Conservation (phyloP, 352 stramenopile species). For the Hyaloperonospora brassicae region DNA sequence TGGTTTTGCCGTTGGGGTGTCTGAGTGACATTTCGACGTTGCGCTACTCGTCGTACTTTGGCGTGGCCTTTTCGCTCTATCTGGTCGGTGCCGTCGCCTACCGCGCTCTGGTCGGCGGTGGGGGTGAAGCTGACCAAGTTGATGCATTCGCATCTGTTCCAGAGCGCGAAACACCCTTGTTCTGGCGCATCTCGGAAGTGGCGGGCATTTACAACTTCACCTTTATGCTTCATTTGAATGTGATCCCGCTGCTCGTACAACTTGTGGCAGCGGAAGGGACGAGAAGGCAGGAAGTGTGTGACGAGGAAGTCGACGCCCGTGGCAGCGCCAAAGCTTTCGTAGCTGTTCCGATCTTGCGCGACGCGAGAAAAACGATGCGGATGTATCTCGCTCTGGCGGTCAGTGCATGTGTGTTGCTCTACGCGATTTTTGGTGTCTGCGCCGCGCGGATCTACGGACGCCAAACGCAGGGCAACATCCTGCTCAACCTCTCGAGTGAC, state of each 20-base stretch:
- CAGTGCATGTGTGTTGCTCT: slow-evolving; percentile 42
- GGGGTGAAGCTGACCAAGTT: slow-evolving; percentile 1
- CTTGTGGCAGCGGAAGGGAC: slow-evolving; percentile 29
- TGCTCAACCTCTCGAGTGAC: slow-evolving; percentile 69
- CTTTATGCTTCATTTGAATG: slow-evolving; percentile 77
- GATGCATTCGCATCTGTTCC: not conserved
- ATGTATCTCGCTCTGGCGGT: slow-evolving; percentile 39
- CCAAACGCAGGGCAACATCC: slow-evolving; percentile 60
- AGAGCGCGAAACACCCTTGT: slow-evolving; percentile 14
- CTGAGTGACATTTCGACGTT: slow-evolving; percentile 68
- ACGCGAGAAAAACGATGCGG: slow-evolving; percentile 34
- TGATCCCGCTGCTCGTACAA: slow-evolving; percentile 62
- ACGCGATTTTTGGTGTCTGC: slow-evolving; percentile 55
- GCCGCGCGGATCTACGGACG: slow-evolving; percentile 52
- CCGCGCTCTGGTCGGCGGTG: slow-evolving; percentile 25
- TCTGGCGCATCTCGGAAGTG: slow-evolving; percentile 48
- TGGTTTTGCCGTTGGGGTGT: slow-evolving; percentile 55
- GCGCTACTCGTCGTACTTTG: slow-evolving; percentile 67
- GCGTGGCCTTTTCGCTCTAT: slow-evolving; percentile 62
- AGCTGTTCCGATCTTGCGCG: slow-evolving; percentile 13
- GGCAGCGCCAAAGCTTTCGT: slow-evolving; percentile 10
- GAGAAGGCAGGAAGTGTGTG: slow-evolving; percentile 6
- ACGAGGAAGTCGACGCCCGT: slow-evolving; percentile 10
- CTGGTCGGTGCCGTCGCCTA: slow-evolving; percentile 56
- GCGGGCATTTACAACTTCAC: slow-evolving; percentile 82